Conservation (phyloP, 192 early-diverging fungal genomes). For the Backusella parvicylindrica region DNA sequence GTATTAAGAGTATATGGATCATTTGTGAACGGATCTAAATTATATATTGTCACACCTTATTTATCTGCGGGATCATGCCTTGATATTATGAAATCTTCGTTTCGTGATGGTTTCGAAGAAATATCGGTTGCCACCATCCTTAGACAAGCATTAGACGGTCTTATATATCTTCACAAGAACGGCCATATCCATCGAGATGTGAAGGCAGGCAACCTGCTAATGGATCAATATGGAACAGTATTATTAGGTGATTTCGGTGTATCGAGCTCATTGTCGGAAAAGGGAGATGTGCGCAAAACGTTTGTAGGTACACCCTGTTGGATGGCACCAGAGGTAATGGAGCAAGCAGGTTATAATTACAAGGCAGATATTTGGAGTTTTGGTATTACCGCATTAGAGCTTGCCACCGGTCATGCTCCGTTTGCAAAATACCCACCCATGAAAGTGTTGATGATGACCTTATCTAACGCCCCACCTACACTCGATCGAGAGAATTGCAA, state of each 20-base stretch:
- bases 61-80: slow-evolving; percentile 74
- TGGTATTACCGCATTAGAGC: slow-evolving; percentile 82
- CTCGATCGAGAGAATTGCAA: slow-evolving; percentile 70
- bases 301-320: slow-evolving; percentile 72
- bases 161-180: slow-evolving; percentile 61
- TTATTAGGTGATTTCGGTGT: slow-evolving; percentile 68
- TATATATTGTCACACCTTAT: slow-evolving; percentile 84
- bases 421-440: slow-evolving; percentile 85
- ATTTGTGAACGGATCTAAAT: slow-evolving; percentile 75
- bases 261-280: slow-evolving; percentile 60
- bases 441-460: slow-evolving; percentile 83
- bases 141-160: slow-evolving; percentile 66
- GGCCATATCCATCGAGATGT: slow-evolving; percentile 71
- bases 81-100: slow-evolving; percentile 85
- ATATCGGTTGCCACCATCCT: slow-evolving; percentile 73
- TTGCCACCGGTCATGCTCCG: slow-evolving; percentile 84
- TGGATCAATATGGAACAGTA: slow-evolving; percentile 63
- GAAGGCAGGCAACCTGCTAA: slow-evolving; percentile 67
- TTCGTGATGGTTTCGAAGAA: slow-evolving; percentile 80
- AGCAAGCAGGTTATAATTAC: slow-evolving; percentile 86
- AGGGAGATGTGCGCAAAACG: slow-evolving; percentile 60
- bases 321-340: slow-evolving; percentile 84
- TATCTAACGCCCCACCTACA: slow-evolving; percentile 82
- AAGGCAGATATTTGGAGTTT: slow-evolving; percentile 92
- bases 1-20: slow-evolving; percentile 79